These are phyloP conservation scores for Thalassiosira mediterranea DNA, from an alignment of 352 stramenopile genomes.

Conservation along the genomic window DNA sequence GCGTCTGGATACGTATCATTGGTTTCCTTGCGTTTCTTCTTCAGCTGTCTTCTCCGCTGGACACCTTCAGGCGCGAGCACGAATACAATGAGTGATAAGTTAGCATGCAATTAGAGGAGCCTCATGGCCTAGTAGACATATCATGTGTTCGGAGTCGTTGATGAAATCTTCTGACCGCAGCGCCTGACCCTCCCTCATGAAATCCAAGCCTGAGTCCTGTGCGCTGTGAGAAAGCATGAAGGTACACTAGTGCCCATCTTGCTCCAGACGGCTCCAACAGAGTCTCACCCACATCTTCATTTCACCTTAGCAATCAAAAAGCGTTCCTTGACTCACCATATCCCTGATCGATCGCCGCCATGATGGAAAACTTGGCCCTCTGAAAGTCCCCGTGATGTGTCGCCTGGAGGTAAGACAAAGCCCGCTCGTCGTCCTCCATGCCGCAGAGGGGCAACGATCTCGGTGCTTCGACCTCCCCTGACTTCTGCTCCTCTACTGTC, in stretches of 20 bases:
- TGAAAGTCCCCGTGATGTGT: conserved; percentile 41
- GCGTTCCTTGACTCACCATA: conserved; percentile 61
- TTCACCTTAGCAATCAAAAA: no score
- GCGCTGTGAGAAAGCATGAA: no score
- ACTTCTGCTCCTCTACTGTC: conserved; percentile 1
- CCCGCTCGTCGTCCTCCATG: conserved; percentile 55
- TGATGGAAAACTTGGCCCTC: conserved; percentile 53
- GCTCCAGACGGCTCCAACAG: no score
- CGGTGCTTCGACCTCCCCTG: background rate
- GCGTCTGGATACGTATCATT: conserved; percentile 41
- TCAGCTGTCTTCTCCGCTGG: conserved; percentile 38
- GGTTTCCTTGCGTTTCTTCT: conserved; percentile 55
- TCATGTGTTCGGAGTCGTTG: no score
- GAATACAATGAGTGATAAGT: no score
- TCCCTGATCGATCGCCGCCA: conserved; percentile 51
- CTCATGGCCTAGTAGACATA: no score
- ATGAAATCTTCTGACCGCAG: no score
- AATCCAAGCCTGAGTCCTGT: no score
- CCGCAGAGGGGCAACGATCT: conserved; percentile 42
- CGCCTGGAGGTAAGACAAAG: conserved; percentile 45
- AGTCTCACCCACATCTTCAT: no score
- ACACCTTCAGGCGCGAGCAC: conserved; percentile 35
- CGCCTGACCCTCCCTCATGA: no score
- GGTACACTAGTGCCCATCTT: no score
- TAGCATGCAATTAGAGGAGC: no score